These are phyloP conservation scores for Lyophyllum shimeji DNA, from an alignment of 768 basidiomycete species.

Conservation along the genomic window DNA sequence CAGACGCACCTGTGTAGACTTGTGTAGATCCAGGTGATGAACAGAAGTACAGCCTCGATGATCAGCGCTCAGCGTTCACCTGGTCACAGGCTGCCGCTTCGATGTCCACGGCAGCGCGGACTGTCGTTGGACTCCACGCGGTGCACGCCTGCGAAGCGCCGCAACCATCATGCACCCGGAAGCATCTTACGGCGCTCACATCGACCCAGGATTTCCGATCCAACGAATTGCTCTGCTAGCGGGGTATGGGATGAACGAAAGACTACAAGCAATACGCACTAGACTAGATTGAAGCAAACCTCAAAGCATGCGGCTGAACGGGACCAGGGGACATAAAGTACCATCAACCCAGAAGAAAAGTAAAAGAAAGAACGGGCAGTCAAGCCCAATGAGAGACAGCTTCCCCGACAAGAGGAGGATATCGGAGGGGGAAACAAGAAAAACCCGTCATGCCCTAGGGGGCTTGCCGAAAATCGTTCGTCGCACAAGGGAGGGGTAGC, in stretches of 20 bases:
- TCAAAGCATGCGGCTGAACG: constrained; percentile 8
- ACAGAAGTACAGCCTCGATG: too few relatives aligned
- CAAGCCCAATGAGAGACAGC: constrained; percentile 4
- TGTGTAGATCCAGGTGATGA: too few relatives aligned
- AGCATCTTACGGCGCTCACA: background rate
- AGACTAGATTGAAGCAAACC: constrained; percentile 10
- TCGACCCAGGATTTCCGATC: constrained; percentile 5
- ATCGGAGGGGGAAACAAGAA: background rate
- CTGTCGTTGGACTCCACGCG: too few relatives aligned
- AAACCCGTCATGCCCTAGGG: constrained; percentile 8
- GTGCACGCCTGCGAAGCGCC: too few relatives aligned
- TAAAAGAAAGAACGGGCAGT: background rate
- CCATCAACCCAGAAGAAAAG: background rate
- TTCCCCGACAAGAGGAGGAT: background rate
- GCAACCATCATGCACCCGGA: too few relatives aligned
- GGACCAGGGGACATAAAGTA: background rate
- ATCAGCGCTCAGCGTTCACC: too few relatives aligned
- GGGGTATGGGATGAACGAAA: constrained; percentile 11
- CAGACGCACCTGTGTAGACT: too few relatives aligned
- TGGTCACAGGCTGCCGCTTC: too few relatives aligned
- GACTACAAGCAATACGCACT: constrained; percentile 16
- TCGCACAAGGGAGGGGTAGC: background rate
- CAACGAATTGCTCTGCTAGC: constrained; percentile 16
- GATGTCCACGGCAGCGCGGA: too few relatives aligned
- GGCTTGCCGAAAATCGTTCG: constrained; percentile 3